Conservation (phyloP, 805 yeast genomes). For the Jamesozyma rosinii region DNA sequence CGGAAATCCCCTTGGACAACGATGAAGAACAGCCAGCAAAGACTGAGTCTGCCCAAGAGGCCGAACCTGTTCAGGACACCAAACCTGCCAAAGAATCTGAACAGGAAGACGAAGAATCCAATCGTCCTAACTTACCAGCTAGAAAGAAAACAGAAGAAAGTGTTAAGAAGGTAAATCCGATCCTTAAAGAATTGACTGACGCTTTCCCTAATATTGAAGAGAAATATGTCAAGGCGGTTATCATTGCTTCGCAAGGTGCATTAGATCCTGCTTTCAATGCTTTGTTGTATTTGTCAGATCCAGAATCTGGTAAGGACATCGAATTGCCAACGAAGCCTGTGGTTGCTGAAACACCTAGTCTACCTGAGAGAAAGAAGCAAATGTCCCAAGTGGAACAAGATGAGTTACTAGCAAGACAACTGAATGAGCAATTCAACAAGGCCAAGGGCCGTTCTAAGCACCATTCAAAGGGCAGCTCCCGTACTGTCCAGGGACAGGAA, state of each 20-base stretch:
- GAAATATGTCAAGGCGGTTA: conserved; percentile 60
- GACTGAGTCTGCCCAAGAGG: conserved; percentile 6
- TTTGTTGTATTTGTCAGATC: conserved; percentile 69
- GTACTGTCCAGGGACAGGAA: conserved; percentile 6
- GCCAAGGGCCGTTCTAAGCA: conserved; percentile 7
- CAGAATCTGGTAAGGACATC: conserved; percentile 41
- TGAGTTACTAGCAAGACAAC: conserved; percentile 69
- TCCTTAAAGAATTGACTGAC: conserved; percentile 51
- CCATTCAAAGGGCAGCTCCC: conserved; percentile 8
- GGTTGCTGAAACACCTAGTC: conserved; percentile 13
- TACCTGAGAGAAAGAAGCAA: conserved; percentile 24
- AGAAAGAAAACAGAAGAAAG: conserved; percentile 1
- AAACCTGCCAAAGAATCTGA: neutral
- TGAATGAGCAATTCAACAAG: conserved; percentile 55
- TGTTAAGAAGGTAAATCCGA: conserved; percentile 17
- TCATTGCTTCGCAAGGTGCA: conserved; percentile 77
- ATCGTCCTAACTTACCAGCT: conserved; percentile 5
- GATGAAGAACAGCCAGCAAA: neutral
- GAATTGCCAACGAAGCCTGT: conserved; percentile 37
- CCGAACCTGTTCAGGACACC: neutral
- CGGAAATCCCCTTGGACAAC: neutral
- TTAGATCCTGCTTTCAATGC: conserved; percentile 87
- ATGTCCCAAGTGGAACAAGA: conserved; percentile 53
- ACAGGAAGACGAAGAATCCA: conserved; percentile 6
- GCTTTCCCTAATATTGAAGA: conserved; percentile 80